These are phyloP conservation scores for Lichtheimia corymbifera DNA, from an alignment of 371 early-diverging fungal species.

Conservation along the genomic window DNA sequence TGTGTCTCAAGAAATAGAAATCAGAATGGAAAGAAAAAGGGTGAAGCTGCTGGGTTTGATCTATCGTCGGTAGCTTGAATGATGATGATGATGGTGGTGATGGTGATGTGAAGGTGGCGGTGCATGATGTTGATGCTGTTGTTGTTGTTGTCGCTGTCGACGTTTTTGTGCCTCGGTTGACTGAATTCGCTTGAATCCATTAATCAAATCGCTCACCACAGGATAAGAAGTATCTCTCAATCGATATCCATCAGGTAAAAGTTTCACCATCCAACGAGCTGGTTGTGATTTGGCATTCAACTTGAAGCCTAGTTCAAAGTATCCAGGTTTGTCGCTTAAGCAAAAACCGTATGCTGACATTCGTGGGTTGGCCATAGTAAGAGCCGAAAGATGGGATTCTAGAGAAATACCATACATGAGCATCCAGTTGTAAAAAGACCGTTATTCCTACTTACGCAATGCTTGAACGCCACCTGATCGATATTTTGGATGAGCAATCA, in stretches of 20 bases:
- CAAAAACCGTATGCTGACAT: conserved; percentile 62
- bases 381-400: conserved; percentile 37
- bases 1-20: too few relatives aligned
- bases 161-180: conserved; percentile 21
- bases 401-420: background rate
- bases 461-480: conserved; percentile 36
- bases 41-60: background rate
- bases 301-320: conserved; percentile 54
- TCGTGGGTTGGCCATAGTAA: conserved; percentile 51
- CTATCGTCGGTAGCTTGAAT: background rate
- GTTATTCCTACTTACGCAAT: conserved; percentile 25
- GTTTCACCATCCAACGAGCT: conserved; percentile 54
- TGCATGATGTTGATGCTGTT: conserved; percentile 4
- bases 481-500: conserved; percentile 68
- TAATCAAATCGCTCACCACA: conserved; percentile 59
- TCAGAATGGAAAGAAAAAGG: too few relatives aligned
- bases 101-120: background rate
- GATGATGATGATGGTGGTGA: background rate
- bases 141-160: conserved; percentile 6
- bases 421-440: background rate
- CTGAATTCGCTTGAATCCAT: conserved; percentile 64
- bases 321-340: conserved; percentile 51
- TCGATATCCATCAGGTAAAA: conserved; percentile 64
- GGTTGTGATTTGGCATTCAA: conserved; percentile 37
- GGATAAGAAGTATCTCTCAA: conserved; percentile 60